Conservation (phyloP, 495 filamentous ascomycete genomes). For the Platismatia glauca region DNA sequence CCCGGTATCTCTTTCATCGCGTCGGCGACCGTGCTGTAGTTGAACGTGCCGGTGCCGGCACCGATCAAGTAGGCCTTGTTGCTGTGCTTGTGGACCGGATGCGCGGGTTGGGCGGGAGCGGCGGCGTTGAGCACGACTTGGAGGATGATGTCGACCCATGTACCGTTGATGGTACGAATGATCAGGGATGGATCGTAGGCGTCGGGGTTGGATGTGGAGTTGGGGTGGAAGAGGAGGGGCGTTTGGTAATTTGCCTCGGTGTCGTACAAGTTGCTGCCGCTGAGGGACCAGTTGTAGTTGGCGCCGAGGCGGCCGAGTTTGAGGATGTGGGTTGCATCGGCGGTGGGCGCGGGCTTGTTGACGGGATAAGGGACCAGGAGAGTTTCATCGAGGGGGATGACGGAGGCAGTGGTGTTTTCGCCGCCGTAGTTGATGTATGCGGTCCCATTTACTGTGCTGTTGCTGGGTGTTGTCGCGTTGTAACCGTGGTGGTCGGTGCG, state of each 20-base stretch:
- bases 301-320: constrained; percentile 16
- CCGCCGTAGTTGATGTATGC: constrained; percentile 31
- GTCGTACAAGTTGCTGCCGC: constrained; percentile 14
- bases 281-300: constrained; percentile 13
- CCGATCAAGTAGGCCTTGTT: constrained; percentile 53
- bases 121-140: constrained; percentile 7
- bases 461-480: constrained; percentile 2
- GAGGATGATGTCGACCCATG: constrained; percentile 21
- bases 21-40: constrained; percentile 42
- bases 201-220: constrained; percentile 1
- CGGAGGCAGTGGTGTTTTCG: constrained; percentile 20
- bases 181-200: constrained; percentile 7
- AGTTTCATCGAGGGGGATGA: constrained; percentile 25
- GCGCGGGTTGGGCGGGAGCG: constrained; percentile 28
- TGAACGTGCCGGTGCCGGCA: constrained; percentile 39
- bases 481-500: neutral
- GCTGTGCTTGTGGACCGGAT: constrained; percentile 56
- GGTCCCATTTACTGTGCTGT: constrained; percentile 6
- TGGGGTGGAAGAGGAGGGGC: constrained; percentile 20
- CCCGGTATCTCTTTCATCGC: constrained; percentile 37
- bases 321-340: constrained; percentile 18
- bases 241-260: constrained; percentile 8
- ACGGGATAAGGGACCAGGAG: constrained; percentile 12
- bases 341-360: constrained; percentile 6
- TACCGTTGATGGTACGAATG: constrained; percentile 19